These are phyloP conservation scores for Sordariomycetes sp. DNA, from an alignment of 2,329 filamentous ascomycete genomes.

Conservation along the genomic window DNA sequence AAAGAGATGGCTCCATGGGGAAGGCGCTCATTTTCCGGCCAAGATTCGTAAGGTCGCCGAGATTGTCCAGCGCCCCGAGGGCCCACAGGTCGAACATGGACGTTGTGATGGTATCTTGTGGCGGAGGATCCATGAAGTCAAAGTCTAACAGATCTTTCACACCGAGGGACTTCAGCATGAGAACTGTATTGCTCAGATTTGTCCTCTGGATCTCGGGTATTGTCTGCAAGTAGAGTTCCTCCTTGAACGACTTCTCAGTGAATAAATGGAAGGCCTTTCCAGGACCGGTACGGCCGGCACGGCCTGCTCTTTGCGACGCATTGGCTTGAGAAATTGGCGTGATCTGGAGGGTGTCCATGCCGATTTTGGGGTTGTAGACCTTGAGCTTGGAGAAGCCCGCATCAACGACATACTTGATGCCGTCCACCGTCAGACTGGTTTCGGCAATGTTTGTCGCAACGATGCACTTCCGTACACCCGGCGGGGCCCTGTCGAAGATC, in stretches of 20 bases:
- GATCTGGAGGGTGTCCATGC: slow-evolving; percentile 97
- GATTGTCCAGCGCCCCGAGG: slow-evolving; percentile 82
- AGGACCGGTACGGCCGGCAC: slow-evolving; percentile 87
- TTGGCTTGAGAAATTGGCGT: slow-evolving; percentile 97
- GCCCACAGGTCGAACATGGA: slow-evolving; percentile 98
- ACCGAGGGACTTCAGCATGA: slow-evolving; percentile 87
- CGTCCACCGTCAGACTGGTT: slow-evolving; percentile 94
- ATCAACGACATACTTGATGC: slow-evolving; percentile 98
- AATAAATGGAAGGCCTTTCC: slow-evolving; percentile 92
- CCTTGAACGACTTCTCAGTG: slow-evolving; percentile 88
- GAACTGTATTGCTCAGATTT: slow-evolving; percentile 87
- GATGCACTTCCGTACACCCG: slow-evolving; percentile 92
- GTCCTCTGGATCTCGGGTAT: slow-evolving; percentile 97
- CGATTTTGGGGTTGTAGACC: slow-evolving; percentile 97
- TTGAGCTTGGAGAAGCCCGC: slow-evolving; percentile 95
- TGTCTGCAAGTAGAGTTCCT: slow-evolving; percentile 92
- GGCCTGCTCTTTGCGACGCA: slow-evolving; percentile 82
- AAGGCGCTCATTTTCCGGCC: slow-evolving; percentile 94
- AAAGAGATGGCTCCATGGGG: slow-evolving; percentile 93
- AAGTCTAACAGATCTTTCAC: slow-evolving; percentile 93
- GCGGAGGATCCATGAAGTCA: slow-evolving; percentile 97
- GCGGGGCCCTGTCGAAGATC: slow-evolving; percentile 86
- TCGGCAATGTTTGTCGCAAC: slow-evolving; percentile 98
- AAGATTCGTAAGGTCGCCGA: slow-evolving; percentile 80
- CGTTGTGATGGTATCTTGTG: slow-evolving; percentile 94